phyloP scores from a whole-genome alignment of 306 rosid species.

The Malus sylvestris region DNA sequence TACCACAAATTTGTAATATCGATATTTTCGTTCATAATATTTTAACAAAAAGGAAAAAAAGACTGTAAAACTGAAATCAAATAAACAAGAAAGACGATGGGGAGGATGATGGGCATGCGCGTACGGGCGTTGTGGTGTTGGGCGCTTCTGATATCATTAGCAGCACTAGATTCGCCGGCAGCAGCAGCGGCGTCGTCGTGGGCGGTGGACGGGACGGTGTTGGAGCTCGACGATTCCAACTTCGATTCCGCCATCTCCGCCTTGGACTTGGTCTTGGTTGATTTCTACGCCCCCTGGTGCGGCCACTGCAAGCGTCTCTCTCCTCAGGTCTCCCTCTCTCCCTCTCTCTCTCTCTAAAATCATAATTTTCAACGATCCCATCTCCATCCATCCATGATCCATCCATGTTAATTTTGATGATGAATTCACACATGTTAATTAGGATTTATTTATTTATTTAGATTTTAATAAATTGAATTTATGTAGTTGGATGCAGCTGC shows the following conservation, averaged over 20 bases:
- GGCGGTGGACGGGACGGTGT: slow-evolving; percentile 65
- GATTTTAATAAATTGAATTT: not conserved
- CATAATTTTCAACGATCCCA: not conserved
- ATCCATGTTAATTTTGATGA: not conserved
- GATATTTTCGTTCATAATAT: no score
- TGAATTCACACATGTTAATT: not conserved
- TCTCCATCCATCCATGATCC: not conserved
- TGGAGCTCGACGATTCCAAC: slow-evolving; percentile 81
- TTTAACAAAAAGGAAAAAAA: no score
- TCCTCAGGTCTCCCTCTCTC: slow-evolving; percentile 56
- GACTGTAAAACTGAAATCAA: not conserved
- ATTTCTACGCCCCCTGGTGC: slow-evolving; percentile 98
- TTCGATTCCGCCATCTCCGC: slow-evolving; percentile 75
- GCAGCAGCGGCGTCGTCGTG: slow-evolving; percentile 25
- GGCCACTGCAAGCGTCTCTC: slow-evolving; percentile 98
- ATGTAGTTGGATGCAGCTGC: slow-evolving; percentile 90
- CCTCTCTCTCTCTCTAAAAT: not conserved
- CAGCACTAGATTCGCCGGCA: not conserved
- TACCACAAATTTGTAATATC: no score
- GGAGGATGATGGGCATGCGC: not conserved
- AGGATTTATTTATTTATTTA: not conserved
- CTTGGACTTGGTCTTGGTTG: slow-evolving; percentile 72
- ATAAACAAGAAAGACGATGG: not conserved
- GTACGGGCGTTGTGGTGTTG: not conserved
- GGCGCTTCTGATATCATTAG: not conserved